These are phyloP conservation scores for Vicia villosa DNA, from an alignment of 306 rosid species.

Conservation along the genomic window DNA sequence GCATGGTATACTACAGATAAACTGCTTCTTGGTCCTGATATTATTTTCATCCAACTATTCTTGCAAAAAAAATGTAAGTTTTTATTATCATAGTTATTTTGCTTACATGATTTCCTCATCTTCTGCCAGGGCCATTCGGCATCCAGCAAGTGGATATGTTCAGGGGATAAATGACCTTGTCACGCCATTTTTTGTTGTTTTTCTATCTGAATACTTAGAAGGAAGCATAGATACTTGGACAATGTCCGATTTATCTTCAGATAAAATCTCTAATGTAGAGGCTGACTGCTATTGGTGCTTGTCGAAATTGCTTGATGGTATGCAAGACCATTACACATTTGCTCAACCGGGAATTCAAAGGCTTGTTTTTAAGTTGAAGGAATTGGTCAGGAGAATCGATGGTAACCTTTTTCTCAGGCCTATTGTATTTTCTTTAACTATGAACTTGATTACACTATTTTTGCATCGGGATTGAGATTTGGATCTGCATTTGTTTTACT, in stretches of 20 bases:
- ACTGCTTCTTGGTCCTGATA: slow-evolving; percentile 10
- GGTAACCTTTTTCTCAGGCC: slow-evolving; percentile 52
- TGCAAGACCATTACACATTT: slow-evolving; percentile 98
- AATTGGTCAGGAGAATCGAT: slow-evolving; percentile 87
- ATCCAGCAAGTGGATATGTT: slow-evolving; percentile 99
- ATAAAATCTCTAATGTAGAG: slow-evolving; percentile 64
- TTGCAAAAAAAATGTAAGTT: background rate
- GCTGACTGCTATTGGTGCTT: slow-evolving; percentile 98
- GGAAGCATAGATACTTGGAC: slow-evolving; percentile 80
- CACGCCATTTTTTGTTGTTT: slow-evolving; percentile 90
- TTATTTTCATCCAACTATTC: slow-evolving; percentile 24
- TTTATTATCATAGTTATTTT: background rate
- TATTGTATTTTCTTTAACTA: slow-evolving; percentile 23
- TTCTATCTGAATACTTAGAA: slow-evolving; percentile 80
- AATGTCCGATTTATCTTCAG: slow-evolving; percentile 70
- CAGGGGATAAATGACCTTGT: slow-evolving; percentile 99
- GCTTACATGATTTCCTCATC: slow-evolving; percentile 36
- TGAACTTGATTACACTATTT: slow-evolving; percentile 1
- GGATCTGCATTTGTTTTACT: slow-evolving; percentile 16
- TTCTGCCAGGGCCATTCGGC: slow-evolving; percentile 89
- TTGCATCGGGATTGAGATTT: slow-evolving; percentile 17
- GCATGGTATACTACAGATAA: slow-evolving; percentile 58
- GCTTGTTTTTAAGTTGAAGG: slow-evolving; percentile 92
- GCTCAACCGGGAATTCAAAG: slow-evolving; percentile 99
- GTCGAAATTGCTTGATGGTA: slow-evolving; percentile 91